A percentile compares a stretch with the other conserved stretches of the same genome.
Conservation (phyloP, 805 yeast genomes). For the Ascoidea asiatica region DNA sequence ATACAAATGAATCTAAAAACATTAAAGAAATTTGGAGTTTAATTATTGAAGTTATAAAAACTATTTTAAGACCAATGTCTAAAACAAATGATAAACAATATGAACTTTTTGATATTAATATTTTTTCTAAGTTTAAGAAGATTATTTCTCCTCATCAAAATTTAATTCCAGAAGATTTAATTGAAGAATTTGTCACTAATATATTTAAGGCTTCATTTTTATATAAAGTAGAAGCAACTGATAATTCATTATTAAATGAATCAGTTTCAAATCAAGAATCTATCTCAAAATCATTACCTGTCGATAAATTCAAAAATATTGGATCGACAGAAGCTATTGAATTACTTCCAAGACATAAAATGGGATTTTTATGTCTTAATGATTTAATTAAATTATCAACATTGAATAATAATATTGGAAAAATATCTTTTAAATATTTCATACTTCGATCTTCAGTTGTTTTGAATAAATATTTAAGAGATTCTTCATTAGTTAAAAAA, state of each 20-base stretch:
- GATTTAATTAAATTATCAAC: constrained; percentile 33
- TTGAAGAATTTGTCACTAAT: constrained; percentile 30
- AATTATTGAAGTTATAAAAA: constrained; percentile 25
- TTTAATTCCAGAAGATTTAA: constrained; percentile 17
- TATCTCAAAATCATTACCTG: no score
- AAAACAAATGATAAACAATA: constrained; percentile 16
- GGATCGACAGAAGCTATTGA: constrained; percentile 48
- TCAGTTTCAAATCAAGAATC: constrained; percentile 27
- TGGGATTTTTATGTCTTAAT: constrained; percentile 43
- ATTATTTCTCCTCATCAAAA: constrained; percentile 27
- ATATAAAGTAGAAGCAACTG: constrained; percentile 45
- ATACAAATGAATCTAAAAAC: constrained; percentile 4
- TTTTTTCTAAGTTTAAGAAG: constrained; percentile 27
- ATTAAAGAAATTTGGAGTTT: constrained; percentile 27
- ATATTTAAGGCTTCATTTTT: constrained; percentile 49
- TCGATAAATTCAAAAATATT: no score
- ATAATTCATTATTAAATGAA: constrained; percentile 20
- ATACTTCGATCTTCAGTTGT: constrained; percentile 45
- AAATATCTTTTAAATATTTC: constrained; percentile 30
- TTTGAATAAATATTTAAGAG: constrained; percentile 51
- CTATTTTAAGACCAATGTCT: constrained; percentile 26
- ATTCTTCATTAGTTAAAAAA: constrained; percentile 39
- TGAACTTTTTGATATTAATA: constrained; percentile 32
- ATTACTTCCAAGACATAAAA: constrained; percentile 26
- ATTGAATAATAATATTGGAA: constrained; percentile 12